Percentiles rank a stretch among this genome's conserved stretches.
Evolutionary conservation across 306 rosid species (phyloP).

Genomic region (Quercus berberidifolia): DNA sequence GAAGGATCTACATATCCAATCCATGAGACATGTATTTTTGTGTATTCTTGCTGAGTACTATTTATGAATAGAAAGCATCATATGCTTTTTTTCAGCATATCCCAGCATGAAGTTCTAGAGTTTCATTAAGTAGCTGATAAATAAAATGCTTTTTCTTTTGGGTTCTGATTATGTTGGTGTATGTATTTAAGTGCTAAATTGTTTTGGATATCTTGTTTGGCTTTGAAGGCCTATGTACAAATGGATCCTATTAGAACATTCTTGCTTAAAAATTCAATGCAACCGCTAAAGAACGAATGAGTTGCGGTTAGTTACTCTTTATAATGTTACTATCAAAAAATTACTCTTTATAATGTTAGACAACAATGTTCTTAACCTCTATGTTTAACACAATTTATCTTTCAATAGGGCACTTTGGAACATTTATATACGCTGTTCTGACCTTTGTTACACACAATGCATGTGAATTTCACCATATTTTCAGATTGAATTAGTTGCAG

Average conservation of each 20-base stretch:
- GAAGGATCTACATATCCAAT: too few relatives aligned
- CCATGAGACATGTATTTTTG: too few relatives aligned
- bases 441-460: neutral
- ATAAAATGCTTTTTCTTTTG: too few relatives aligned
- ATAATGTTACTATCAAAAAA: too few relatives aligned
- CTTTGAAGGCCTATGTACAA: constrained; percentile 87
- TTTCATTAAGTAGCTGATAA: too few relatives aligned
- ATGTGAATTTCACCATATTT: neutral
- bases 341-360: neutral
- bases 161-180: neutral
- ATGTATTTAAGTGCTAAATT: neutral
- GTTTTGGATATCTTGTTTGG: constrained; percentile 34
- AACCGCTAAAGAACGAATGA: constrained; percentile 72
- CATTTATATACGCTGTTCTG: neutral
- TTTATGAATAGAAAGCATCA: too few relatives aligned
- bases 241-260: constrained; percentile 92
- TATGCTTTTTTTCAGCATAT: too few relatives aligned
- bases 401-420: neutral
- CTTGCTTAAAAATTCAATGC: constrained; percentile 78
- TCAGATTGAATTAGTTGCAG: neutral
- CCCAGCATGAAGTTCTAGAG: too few relatives aligned
- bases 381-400: constrained; percentile 1
- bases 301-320: constrained; percentile 16
- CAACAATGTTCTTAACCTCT: neutral
- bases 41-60: too few relatives aligned